Conservation (phyloP, 805 yeast species). For the Saturnispora ahearnii region DNA sequence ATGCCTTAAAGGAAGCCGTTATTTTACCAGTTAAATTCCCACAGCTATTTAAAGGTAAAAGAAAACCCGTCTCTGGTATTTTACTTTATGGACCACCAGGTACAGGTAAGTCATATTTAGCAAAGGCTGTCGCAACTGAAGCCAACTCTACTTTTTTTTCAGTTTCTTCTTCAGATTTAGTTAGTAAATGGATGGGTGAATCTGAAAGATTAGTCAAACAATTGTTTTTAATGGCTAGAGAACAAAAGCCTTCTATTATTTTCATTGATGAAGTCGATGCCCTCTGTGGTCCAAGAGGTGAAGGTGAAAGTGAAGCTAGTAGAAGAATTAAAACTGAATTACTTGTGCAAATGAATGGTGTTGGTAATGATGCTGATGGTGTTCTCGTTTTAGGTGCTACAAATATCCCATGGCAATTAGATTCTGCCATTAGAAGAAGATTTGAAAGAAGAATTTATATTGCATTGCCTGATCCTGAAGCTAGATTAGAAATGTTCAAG, state of each 20-base stretch:
- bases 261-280: constrained; percentile 99
- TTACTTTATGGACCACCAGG: constrained; percentile 91
- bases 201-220: constrained; percentile 94
- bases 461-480: constrained; percentile 89
- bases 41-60: constrained; percentile 86
- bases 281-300: constrained; percentile 95
- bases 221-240: constrained; percentile 91
- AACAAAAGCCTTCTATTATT: constrained; percentile 88
- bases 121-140: constrained; percentile 98
- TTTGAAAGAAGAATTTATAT: constrained; percentile 93
- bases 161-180: constrained; percentile 91
- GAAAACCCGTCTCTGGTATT: constrained; percentile 89
- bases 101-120: constrained; percentile 93
- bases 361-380: constrained; percentile 88
- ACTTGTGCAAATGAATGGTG: constrained; percentile 98
- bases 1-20: constrained; percentile 94
- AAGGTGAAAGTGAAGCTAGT: constrained; percentile 93
- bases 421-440: constrained; percentile 94
- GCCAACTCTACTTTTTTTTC: constrained; percentile 96
- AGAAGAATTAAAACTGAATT: constrained; percentile 94
- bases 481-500: constrained; percentile 89
- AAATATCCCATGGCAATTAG: constrained; percentile 97
- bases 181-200: constrained; percentile 99
- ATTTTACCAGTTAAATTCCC: constrained; percentile 95
- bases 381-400: constrained; percentile 95